A percentile compares a stretch with the other conserved stretches of the same genome.
Evolutionary conservation across 768 basidiomycete species (phyloP).

Genomic region (Flagelloscypha sp.): DNA sequence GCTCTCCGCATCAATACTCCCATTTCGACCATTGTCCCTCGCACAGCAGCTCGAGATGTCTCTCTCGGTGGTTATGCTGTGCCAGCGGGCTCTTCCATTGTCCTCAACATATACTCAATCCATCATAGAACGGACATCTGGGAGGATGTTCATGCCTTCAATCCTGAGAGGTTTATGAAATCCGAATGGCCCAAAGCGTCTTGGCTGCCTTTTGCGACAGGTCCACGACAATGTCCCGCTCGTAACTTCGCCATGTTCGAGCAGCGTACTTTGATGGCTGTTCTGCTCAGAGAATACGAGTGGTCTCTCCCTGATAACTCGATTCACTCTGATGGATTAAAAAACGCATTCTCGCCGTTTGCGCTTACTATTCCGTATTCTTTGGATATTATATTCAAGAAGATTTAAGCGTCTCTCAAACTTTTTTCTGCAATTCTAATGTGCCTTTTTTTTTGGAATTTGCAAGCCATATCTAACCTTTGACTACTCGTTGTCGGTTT

Average conservation of each 20-base stretch:
- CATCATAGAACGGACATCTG: slow-evolving; percentile 22
- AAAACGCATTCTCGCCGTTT: slow-evolving; percentile 28
- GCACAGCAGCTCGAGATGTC: slow-evolving; percentile 4
- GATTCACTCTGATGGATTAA: slow-evolving; percentile 16
- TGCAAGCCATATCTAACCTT: slow-evolving; percentile 3
- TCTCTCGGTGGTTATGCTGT: slow-evolving; percentile 23
- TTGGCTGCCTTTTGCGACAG: slow-evolving; percentile 24
- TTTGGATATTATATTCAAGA: slow-evolving; percentile 21
- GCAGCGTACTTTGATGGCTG: slow-evolving; percentile 25
- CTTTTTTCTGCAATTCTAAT: too few species aligned
- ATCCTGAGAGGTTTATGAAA: slow-evolving; percentile 23
- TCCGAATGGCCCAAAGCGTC: slow-evolving; percentile 7
- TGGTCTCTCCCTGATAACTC: slow-evolving; percentile 23
- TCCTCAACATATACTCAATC: slow-evolving; percentile 24
- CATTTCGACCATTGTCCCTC: slow-evolving; percentile 17
- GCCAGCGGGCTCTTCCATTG: slow-evolving; percentile 21
- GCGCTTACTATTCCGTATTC: slow-evolving; percentile 26
- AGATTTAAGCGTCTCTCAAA: too few species aligned
- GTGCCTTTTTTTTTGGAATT: too few species aligned
- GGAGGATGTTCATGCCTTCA: slow-evolving; percentile 20
- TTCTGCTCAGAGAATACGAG: slow-evolving; percentile 25
- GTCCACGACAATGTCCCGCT: slow-evolving; percentile 26
- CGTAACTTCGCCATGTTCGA: slow-evolving; percentile 20
- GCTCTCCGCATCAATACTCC: slow-evolving; percentile 27
- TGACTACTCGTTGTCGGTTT: slow-evolving; percentile 4